phyloP scores from a whole-genome alignment of 768 basidiomycete genomes.

The Polyporus arcularius region DNA sequence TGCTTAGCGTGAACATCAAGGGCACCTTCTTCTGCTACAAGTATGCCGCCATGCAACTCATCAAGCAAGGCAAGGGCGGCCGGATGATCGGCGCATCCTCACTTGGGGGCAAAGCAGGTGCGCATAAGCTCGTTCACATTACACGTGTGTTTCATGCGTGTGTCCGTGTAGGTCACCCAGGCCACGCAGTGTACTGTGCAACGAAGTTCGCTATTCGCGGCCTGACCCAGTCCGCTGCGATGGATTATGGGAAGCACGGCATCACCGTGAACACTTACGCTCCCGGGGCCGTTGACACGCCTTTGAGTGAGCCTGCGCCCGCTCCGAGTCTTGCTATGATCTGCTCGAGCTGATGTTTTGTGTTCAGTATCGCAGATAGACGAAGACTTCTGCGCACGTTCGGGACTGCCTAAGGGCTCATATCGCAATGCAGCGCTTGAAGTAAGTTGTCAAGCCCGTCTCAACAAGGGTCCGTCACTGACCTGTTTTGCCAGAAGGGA shows the following conservation, averaged over 20 bases:
- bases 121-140: background rate
- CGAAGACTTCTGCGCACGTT: background rate
- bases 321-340: background rate
- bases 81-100: constrained; percentile 39
- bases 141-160: too few relatives aligned
- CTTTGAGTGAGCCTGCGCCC: constrained; percentile 17
- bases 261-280: constrained; percentile 34
- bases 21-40: constrained; percentile 45
- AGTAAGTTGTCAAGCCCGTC: background rate
- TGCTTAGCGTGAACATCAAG: constrained; percentile 40
- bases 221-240: constrained; percentile 30
- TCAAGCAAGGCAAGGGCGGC: constrained; percentile 42
- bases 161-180: background rate
- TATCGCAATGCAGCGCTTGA: background rate
- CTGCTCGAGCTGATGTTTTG: constrained; percentile 1
- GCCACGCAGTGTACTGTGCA: constrained; percentile 26
- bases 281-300: constrained; percentile 28
- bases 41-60: constrained; percentile 41
- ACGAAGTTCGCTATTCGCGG: constrained; percentile 33
- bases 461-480: constrained; percentile 7
- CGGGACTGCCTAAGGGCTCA: background rate
- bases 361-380: background rate
- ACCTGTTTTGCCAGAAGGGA: background rate
- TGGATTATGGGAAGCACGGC: constrained; percentile 26
- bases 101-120: constrained; percentile 25